Evolutionary conservation across 192 early-diverging fungal species (phyloP).

Genomic region (Mortierella antarctica): DNA sequence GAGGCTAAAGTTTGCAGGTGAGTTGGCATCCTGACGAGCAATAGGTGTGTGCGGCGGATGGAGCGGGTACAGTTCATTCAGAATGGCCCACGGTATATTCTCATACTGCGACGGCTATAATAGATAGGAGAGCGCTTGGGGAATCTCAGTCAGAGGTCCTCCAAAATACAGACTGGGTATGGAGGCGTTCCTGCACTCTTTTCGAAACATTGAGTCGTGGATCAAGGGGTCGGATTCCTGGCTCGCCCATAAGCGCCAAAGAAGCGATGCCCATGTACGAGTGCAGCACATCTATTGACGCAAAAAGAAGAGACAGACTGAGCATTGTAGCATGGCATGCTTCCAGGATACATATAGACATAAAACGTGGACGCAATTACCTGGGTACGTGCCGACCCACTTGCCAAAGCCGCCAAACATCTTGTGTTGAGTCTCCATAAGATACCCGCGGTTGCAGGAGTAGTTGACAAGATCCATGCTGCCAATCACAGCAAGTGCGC

Average conservation of each 20-base stretch:
- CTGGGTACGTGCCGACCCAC: conserved; percentile 61
- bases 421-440: conserved; percentile 67
- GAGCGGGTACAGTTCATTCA: not conserved
- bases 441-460: conserved; percentile 63
- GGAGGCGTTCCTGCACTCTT: conserved; percentile 44
- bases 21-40: no score
- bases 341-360: not conserved
- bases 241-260: conserved; percentile 66
- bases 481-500: conserved; percentile 73
- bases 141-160: conserved; percentile 10
- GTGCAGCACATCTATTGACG: conserved; percentile 76
- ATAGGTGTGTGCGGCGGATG: no score
- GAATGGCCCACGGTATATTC: no score
- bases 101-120: no score
- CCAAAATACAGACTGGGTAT: conserved; percentile 55
- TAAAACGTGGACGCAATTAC: conserved; percentile 47
- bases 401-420: conserved; percentile 77
- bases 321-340: not conserved
- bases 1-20: no score
- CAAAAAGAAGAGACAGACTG: not conserved
- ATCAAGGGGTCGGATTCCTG: conserved; percentile 61
- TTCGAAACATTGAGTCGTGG: conserved; percentile 67
- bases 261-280: conserved; percentile 86
- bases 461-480: conserved; percentile 70
- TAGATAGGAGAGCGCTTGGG: no score